These are phyloP conservation scores for Backusella parvicylindrica DNA, from an alignment of 192 early-diverging fungal genomes.

Conservation along the genomic window DNA sequence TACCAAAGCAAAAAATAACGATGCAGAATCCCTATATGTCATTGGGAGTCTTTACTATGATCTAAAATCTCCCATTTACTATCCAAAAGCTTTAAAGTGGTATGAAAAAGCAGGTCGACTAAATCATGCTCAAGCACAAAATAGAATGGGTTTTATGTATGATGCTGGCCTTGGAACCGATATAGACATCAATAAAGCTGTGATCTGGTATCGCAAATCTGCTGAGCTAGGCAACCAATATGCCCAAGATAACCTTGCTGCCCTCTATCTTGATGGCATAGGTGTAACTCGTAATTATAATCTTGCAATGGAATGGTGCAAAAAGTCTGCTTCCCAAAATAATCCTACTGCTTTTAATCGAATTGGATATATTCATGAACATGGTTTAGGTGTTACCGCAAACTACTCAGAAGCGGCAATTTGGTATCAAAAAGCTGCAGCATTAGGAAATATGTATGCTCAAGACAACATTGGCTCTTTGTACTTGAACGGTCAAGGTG, in stretches of 20 bases:
- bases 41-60: background rate
- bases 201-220: slow-evolving; percentile 29
- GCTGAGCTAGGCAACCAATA: slow-evolving; percentile 48
- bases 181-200: slow-evolving; percentile 17
- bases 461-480: slow-evolving; percentile 26
- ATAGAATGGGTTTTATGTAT: slow-evolving; percentile 45
- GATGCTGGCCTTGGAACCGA: slow-evolving; percentile 38
- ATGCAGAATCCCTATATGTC: background rate
- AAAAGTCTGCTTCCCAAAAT: slow-evolving; percentile 51
- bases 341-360: slow-evolving; percentile 53
- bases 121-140: slow-evolving; percentile 55
- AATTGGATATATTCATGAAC: slow-evolving; percentile 82
- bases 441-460: slow-evolving; percentile 52
- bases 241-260: slow-evolving; percentile 67
- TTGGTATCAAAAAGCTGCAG: slow-evolving; percentile 49
- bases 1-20: background rate
- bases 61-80: background rate
- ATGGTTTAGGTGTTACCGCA: slow-evolving; percentile 69
- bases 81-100: slow-evolving; percentile 43
- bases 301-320: slow-evolving; percentile 56
- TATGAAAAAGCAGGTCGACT: slow-evolving; percentile 58
- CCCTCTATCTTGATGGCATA: slow-evolving; percentile 64
- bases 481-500: background rate
- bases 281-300: slow-evolving; percentile 44
- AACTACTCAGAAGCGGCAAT: slow-evolving; percentile 42